phyloP scores from a whole-genome alignment of 371 early-diverging fungal species.

The Phascolomyces articulosus region DNA sequence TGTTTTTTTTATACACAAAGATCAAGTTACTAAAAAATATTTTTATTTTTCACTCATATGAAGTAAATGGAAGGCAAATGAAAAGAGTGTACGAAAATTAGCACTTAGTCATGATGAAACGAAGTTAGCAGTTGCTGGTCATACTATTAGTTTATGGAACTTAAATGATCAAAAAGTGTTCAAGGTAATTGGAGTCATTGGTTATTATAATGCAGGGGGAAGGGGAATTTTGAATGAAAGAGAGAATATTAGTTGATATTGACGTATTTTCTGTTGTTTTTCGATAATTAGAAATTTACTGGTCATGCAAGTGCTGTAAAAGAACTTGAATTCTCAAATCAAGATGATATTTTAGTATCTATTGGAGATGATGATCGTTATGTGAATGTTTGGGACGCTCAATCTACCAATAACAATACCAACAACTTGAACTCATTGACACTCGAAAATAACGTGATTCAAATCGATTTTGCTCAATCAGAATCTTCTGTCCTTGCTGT shows the following conservation, averaged over 20 bases:
- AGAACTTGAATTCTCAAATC: constrained; percentile 57
- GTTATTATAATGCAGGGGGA: too few species aligned
- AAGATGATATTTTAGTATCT: constrained; percentile 65
- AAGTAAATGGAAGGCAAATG: constrained; percentile 67
- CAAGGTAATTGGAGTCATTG: constrained; percentile 32
- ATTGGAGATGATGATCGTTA: constrained; percentile 79
- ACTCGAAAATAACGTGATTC: constrained; percentile 61
- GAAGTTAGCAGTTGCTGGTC: constrained; percentile 65
- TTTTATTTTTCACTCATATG: neutral
- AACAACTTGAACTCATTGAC: constrained; percentile 62
- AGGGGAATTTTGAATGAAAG: neutral
- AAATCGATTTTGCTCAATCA: constrained; percentile 54
- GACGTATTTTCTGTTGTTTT: too few species aligned
- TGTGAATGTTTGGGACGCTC: constrained; percentile 77
- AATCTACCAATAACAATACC: constrained; percentile 50
- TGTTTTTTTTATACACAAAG: too few species aligned
- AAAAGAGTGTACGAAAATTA: constrained; percentile 59
- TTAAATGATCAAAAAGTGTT: constrained; percentile 47
- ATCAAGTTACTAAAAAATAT: neutral
- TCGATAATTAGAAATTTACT: constrained; percentile 53
- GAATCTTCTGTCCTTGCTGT: constrained; percentile 69
- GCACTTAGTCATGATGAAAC: constrained; percentile 63
- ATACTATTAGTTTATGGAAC: constrained; percentile 72
- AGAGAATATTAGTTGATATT: too few species aligned
- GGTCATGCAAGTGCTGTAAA: constrained; percentile 76